These are phyloP conservation scores for Diddensiella caesifluorescens DNA, from an alignment of 805 yeast genomes.

Conservation along the genomic window DNA sequence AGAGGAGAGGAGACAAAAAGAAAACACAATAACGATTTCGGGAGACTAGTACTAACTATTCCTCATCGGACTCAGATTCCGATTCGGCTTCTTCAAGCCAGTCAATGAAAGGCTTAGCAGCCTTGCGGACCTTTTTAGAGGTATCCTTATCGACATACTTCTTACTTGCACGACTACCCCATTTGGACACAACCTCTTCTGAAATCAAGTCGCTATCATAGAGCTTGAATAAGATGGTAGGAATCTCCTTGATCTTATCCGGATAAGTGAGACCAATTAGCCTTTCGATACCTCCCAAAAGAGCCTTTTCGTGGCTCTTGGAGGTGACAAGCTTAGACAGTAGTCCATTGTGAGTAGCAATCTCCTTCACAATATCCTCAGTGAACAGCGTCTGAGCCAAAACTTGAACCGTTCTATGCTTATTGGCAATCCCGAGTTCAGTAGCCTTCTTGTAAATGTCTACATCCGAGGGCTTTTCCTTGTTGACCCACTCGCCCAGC, in stretches of 20 bases:
- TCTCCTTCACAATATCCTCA: conserved; percentile 65
- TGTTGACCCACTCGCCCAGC: conserved; percentile 86
- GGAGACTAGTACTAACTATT: conserved; percentile 25
- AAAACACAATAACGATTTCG: too few relatives aligned
- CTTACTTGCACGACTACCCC: conserved; percentile 91
- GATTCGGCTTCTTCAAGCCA: conserved; percentile 95
- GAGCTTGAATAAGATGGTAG: conserved; percentile 73
- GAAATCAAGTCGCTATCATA: conserved; percentile 80
- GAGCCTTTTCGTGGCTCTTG: conserved; percentile 68
- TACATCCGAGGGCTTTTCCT: conserved; percentile 65
- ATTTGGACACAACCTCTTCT: conserved; percentile 72
- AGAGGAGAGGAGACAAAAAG: too few relatives aligned
- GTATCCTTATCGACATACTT: conserved; percentile 89
- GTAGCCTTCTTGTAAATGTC: conserved; percentile 88
- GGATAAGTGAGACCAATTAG: conserved; percentile 78
- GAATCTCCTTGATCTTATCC: conserved; percentile 61
- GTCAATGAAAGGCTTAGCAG: conserved; percentile 90
- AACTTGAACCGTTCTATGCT: conserved; percentile 79
- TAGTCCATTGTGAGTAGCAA: conserved; percentile 75
- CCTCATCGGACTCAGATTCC: conserved; percentile 62
- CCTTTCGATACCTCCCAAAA: conserved; percentile 95
- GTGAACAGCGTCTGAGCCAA: conserved; percentile 81
- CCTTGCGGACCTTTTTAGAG: conserved; percentile 89
- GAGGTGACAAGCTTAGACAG: conserved; percentile 68
- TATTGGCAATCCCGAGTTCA: conserved; percentile 66